These are phyloP conservation scores for Verticillium dahliae DNA, from an alignment of 2,329 filamentous ascomycete genomes.

Conservation along the genomic window DNA sequence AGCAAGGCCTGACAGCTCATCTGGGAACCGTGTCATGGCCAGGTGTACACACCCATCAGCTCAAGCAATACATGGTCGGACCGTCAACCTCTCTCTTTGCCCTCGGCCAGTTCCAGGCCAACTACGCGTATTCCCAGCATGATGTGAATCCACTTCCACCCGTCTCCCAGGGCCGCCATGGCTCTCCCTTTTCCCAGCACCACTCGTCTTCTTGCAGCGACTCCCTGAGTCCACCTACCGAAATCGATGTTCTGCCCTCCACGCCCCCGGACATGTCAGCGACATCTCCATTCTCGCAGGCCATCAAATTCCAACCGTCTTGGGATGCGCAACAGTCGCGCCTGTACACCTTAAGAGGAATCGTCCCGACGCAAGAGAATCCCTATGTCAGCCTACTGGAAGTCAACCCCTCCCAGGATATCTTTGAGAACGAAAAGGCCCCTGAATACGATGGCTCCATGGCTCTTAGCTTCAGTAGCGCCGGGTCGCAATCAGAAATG, in stretches of 20 bases:
- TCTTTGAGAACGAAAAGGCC: slow-evolving; percentile 4
- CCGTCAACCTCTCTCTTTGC: slow-evolving; percentile 10
- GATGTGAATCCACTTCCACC: slow-evolving; percentile 12
- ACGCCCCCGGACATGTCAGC: slow-evolving; percentile 28
- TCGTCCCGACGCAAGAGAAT: background rate
- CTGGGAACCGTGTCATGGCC: background rate
- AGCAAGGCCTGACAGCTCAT: background rate
- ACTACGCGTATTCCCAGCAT: background rate
- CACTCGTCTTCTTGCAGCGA: slow-evolving; percentile 28
- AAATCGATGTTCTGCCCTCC: slow-evolving; percentile 31
- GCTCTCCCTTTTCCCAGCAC: slow-evolving; percentile 30
- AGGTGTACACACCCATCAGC: background rate
- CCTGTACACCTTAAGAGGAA: background rate
- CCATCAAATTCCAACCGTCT: slow-evolving; percentile 5
- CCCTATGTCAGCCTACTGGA: slow-evolving; percentile 10
- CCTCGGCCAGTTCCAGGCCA: slow-evolving; percentile 4
- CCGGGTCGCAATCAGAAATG: background rate
- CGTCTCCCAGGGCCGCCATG: slow-evolving; percentile 19
- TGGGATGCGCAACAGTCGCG: slow-evolving; percentile 4
- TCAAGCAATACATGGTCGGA: slow-evolving; percentile 7
- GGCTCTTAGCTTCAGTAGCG: background rate
- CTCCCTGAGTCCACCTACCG: slow-evolving; percentile 28
- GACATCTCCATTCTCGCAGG: slow-evolving; percentile 20
- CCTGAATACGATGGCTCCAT: background rate
- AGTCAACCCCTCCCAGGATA: slow-evolving; percentile 6